Evolutionary conservation across 225 moss, liverwort and hornwort species (phyloP).

Genomic region (Lunularia cruciata): DNA sequence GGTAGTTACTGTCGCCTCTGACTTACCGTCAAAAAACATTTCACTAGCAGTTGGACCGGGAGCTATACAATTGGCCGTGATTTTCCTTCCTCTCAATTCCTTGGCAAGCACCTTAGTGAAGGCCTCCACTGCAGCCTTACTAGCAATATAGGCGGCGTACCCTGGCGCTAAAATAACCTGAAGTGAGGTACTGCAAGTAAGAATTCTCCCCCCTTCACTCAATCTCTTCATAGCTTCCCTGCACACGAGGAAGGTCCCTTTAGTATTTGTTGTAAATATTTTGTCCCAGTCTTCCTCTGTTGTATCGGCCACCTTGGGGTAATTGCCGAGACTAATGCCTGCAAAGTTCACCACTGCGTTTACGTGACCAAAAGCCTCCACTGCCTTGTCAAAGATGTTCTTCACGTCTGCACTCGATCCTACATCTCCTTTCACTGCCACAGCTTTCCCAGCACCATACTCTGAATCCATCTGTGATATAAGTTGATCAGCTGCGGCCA

Average conservation of each 20-base stretch:
- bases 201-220: constrained; percentile 46
- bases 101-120: constrained; percentile 62
- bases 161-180: constrained; percentile 31
- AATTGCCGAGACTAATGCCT: constrained; percentile 3
- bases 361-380: constrained; percentile 42
- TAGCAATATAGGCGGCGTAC: constrained; percentile 46
- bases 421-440: constrained; percentile 55
- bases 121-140: constrained; percentile 68
- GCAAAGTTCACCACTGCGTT: constrained; percentile 62
- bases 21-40: constrained; percentile 49
- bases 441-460: constrained; percentile 31
- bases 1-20: constrained; percentile 32
- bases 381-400: constrained; percentile 49
- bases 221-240: constrained; percentile 54
- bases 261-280: constrained; percentile 35
- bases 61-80: constrained; percentile 62
- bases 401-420: constrained; percentile 38
- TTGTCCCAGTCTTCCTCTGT: constrained; percentile 60
- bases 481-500: constrained; percentile 45
- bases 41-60: constrained; percentile 66
- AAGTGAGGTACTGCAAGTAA: constrained; percentile 40
- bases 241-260: constrained; percentile 54
- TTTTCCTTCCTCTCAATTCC: constrained; percentile 64
- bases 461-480: constrained; percentile 36
- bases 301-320: constrained; percentile 37